These are phyloP conservation scores for Neurospora discreta DNA, from an alignment of 495 filamentous ascomycete genomes.

Conservation along the genomic window DNA sequence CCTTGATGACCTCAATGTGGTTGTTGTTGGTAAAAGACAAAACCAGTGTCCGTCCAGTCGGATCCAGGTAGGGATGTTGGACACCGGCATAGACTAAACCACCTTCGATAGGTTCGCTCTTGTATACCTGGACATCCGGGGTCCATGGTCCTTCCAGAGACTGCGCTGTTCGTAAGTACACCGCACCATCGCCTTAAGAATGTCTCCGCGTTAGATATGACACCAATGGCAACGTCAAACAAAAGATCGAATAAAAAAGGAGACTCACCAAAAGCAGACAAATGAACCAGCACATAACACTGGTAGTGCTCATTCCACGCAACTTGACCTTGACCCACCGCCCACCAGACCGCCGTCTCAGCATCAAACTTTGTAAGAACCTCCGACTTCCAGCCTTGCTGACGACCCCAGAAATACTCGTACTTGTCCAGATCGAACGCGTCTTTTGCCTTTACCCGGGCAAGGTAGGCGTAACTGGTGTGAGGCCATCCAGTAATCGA, in stretches of 20 bases:
- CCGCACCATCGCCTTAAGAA: slow-evolving; percentile 7
- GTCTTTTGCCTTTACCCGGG: slow-evolving; percentile 20
- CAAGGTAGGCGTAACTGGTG: slow-evolving; percentile 24
- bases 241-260: neutral
- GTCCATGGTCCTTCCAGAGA: slow-evolving; percentile 26
- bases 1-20: slow-evolving; percentile 21
- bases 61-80: slow-evolving; percentile 22
- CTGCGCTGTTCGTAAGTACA: slow-evolving; percentile 18
- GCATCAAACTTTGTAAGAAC: slow-evolving; percentile 14
- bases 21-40: slow-evolving; percentile 26
- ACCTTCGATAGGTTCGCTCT: slow-evolving; percentile 16
- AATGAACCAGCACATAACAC: slow-evolving; percentile 22
- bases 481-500: slow-evolving; percentile 7
- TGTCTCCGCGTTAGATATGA: neutral
- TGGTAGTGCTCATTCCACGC: slow-evolving; percentile 19
- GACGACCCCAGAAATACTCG: slow-evolving; percentile 27
- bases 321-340: slow-evolving; percentile 22
- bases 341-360: slow-evolving; percentile 23
- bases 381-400: slow-evolving; percentile 18
- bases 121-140: slow-evolving; percentile 20
- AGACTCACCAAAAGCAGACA: slow-evolving; percentile 13
- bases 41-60: slow-evolving; percentile 17
- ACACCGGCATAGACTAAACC: slow-evolving; percentile 25
- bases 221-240: neutral
- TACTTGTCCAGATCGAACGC: slow-evolving; percentile 24